Evolutionary conservation across 2,329 filamentous ascomycete genomes (phyloP).

Genomic region (Leptodontidium sp.): DNA sequence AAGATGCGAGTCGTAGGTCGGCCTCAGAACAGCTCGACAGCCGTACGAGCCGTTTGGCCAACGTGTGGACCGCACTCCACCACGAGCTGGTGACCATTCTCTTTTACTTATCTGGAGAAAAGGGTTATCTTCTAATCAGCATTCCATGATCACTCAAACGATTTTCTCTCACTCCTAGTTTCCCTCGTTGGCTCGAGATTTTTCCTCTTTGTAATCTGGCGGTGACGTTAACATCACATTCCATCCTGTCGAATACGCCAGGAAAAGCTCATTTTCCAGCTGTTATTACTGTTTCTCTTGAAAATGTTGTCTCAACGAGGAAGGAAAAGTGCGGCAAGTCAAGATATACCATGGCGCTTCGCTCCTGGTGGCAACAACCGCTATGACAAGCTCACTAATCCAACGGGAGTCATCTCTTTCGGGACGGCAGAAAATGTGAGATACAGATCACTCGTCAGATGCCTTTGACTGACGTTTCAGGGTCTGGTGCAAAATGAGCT

Average conservation of each 20-base stretch:
- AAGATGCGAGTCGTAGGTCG: not conserved
- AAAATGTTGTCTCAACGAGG: conserved; percentile 51
- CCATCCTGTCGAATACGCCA: too few relatives aligned
- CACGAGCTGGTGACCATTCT: too few relatives aligned
- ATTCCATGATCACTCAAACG: conserved; percentile 45
- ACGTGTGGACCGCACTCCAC: too few relatives aligned
- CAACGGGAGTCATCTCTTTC: conserved; percentile 36
- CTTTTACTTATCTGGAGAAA: too few relatives aligned
- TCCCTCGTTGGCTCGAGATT: too few relatives aligned
- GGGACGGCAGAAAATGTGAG: conserved; percentile 37
- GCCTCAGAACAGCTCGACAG: not conserved
- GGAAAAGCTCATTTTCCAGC: too few relatives aligned
- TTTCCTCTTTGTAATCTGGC: too few relatives aligned
- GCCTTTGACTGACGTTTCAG: conserved; percentile 38
- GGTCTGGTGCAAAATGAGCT: conserved; percentile 50
- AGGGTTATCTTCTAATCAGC: not conserved
- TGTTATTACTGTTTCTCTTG: conserved; percentile 56
- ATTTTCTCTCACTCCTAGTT: conserved; percentile 37
- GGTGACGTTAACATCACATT: too few relatives aligned
- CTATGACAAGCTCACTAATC: conserved; percentile 35
- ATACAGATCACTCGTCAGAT: not conserved
- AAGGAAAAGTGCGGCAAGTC: conserved; percentile 20
- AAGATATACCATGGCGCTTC: conserved; percentile 34
- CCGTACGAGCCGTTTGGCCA: too few relatives aligned
- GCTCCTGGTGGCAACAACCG: conserved; percentile 30